Evolutionary conservation across 2,329 filamentous ascomycete genomes (phyloP).

Genomic region (Stenocarpella maydis): DNA sequence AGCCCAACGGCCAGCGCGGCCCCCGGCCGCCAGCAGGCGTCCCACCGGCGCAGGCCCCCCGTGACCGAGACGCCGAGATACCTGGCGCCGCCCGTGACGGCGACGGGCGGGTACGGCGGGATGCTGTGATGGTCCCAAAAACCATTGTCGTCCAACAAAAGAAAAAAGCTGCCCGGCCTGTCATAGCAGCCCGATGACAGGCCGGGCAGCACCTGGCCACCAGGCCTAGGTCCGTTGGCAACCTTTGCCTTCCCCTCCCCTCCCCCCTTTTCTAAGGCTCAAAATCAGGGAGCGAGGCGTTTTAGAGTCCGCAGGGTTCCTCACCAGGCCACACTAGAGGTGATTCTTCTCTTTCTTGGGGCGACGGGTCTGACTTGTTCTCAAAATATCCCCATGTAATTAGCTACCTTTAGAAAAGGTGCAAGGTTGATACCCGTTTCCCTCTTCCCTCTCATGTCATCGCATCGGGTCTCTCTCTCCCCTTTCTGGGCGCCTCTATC

Average conservation of each 20-base stretch:
- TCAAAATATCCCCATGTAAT: slow-evolving; percentile 9
- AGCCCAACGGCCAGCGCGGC: too few relatives aligned
- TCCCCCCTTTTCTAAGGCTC: too few relatives aligned
- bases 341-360: neutral
- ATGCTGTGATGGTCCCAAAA: neutral
- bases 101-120: slow-evolving; percentile 2
- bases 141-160: too few relatives aligned
- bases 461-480: neutral
- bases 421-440: neutral
- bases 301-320: slow-evolving; percentile 2
- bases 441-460: neutral
- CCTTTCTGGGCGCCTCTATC: neutral
- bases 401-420: neutral
- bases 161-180: too few relatives aligned
- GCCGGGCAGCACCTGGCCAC: too few relatives aligned
- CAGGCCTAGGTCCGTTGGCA: neutral
- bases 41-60: slow-evolving; percentile 6
- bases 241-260: too few relatives aligned
- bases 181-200: too few relatives aligned
- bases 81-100: neutral
- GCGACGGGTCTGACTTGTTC: neutral
- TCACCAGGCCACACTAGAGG: neutral
- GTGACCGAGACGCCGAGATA: slow-evolving; percentile 9
- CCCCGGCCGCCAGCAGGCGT: slow-evolving; percentile 5
- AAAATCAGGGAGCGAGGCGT: slow-evolving; percentile 18